Evolutionary conservation across 371 early-diverging fungal genomes (phyloP).

Genomic region (Apophysomyces ossiformis): DNA sequence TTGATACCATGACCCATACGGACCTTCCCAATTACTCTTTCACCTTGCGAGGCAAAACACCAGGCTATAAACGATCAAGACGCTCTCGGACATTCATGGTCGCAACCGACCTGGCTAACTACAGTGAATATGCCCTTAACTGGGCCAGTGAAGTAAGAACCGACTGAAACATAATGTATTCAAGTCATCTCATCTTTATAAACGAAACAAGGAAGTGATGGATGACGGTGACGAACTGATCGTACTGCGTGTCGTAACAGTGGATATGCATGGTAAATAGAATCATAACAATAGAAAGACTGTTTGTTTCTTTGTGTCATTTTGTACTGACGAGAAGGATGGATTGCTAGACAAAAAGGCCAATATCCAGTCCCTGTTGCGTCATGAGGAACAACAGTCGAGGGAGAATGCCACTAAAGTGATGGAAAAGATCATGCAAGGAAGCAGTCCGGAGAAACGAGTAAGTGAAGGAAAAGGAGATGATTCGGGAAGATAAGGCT

Average conservation of each 20-base stretch:
- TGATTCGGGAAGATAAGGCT: neutral
- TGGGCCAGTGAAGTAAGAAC: slow-evolving; percentile 56
- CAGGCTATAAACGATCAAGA: slow-evolving; percentile 51
- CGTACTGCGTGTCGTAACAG: slow-evolving; percentile 52
- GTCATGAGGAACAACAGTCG: slow-evolving; percentile 51
- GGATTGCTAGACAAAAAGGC: slow-evolving; percentile 44
- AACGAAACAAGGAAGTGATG: slow-evolving; percentile 47
- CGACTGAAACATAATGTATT: neutral
- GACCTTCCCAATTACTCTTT: slow-evolving; percentile 60
- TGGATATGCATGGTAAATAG: slow-evolving; percentile 44
- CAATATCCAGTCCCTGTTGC: slow-evolving; percentile 43
- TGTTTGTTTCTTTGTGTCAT: neutral
- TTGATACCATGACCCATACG: slow-evolving; percentile 61
- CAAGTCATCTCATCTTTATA: neutral
- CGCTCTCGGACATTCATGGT: slow-evolving; percentile 62
- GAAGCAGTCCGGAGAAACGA: slow-evolving; percentile 29
- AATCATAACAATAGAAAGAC: neutral
- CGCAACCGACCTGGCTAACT: slow-evolving; percentile 62
- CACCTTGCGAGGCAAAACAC: slow-evolving; percentile 60
- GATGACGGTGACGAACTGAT: slow-evolving; percentile 68
- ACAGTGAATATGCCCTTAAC: slow-evolving; percentile 64
- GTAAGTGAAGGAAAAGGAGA: slow-evolving; percentile 15
- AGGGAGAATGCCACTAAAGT: slow-evolving; percentile 55
- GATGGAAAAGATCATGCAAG: slow-evolving; percentile 51
- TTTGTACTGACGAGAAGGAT: neutral